phyloP scores from a whole-genome alignment of 306 rosid genomes.

The Cyamopsis tetragonoloba region DNA sequence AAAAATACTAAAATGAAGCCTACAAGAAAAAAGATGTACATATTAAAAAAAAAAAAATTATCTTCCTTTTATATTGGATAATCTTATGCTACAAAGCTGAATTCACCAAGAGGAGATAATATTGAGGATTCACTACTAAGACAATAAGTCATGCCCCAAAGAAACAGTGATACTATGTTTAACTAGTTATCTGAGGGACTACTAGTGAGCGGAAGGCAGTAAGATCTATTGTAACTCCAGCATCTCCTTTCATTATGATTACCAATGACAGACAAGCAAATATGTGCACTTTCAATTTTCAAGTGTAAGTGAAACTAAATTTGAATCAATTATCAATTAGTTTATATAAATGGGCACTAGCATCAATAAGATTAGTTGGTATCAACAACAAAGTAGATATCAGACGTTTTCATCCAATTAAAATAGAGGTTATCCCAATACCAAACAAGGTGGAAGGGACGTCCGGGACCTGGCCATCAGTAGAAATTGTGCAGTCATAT shows the following conservation, averaged over 20 bases:
- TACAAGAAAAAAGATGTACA: neutral
- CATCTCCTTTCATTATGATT: neutral
- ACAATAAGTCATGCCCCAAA: constrained; percentile 14
- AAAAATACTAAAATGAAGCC: neutral
- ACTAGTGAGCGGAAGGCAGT: neutral
- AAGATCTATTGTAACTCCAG: neutral
- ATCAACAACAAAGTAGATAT: neutral
- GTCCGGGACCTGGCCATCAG: neutral
- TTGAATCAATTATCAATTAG: neutral
- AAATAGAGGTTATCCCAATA: neutral
- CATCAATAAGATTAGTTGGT: neutral
- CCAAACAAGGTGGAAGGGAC: neutral
- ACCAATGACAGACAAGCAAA: neutral
- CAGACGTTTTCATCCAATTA: neutral
- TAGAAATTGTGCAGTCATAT: neutral
- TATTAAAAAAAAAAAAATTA: too few species aligned
- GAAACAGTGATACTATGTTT: neutral
- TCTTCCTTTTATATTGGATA: neutral
- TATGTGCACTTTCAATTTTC: neutral
- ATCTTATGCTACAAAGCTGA: neutral
- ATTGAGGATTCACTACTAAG: neutral
- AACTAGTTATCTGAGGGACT: neutral
- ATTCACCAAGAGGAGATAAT: neutral
- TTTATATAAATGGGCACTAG: neutral
- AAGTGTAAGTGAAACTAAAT: neutral